Evolutionary conservation across 2,329 filamentous ascomycete genomes (phyloP).

Genomic region (Xylariales sp.): DNA sequence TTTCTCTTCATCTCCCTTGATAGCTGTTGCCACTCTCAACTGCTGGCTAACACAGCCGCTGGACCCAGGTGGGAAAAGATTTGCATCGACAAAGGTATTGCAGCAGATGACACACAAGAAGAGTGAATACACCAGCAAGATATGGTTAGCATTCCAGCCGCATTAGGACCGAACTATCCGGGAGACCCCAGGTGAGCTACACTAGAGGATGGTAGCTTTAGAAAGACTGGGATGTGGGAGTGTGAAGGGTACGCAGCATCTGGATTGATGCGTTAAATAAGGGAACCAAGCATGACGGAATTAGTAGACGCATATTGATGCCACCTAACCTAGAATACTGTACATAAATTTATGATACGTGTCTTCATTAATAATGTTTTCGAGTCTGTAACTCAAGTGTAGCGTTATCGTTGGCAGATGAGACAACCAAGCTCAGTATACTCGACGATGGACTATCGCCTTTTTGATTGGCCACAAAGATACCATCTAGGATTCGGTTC

Average conservation of each 20-base stretch:
- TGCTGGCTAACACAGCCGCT: conserved; percentile 29
- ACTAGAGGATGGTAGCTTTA: background rate
- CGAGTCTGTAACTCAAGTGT: too few relatives aligned
- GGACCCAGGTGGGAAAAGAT: conserved; percentile 7
- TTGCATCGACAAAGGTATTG: conserved; percentile 6
- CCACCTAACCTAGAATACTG: too few relatives aligned
- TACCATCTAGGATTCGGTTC: background rate
- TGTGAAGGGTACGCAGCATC: too few relatives aligned
- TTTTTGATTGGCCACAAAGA: background rate
- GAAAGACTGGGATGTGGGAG: too few relatives aligned
- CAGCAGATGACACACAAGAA: conserved; percentile 7
- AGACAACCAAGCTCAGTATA: too few relatives aligned
- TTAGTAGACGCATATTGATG: too few relatives aligned
- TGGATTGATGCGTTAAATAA: too few relatives aligned
- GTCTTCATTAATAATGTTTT: too few relatives aligned
- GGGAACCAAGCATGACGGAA: too few relatives aligned
- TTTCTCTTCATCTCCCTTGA: conserved; percentile 40
- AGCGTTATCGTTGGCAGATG: too few relatives aligned
- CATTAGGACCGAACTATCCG: conserved; percentile 3
- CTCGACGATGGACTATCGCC: too few relatives aligned
- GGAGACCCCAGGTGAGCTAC: conserved; percentile 1
- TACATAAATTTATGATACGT: too few relatives aligned
- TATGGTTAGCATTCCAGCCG: conserved; percentile 6
- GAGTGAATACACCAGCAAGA: conserved; percentile 3
- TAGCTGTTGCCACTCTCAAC: conserved; percentile 29